These are phyloP conservation scores for Luzula sylvatica DNA, from an alignment of 176 grass and related monocot species.

Conservation along the genomic window DNA sequence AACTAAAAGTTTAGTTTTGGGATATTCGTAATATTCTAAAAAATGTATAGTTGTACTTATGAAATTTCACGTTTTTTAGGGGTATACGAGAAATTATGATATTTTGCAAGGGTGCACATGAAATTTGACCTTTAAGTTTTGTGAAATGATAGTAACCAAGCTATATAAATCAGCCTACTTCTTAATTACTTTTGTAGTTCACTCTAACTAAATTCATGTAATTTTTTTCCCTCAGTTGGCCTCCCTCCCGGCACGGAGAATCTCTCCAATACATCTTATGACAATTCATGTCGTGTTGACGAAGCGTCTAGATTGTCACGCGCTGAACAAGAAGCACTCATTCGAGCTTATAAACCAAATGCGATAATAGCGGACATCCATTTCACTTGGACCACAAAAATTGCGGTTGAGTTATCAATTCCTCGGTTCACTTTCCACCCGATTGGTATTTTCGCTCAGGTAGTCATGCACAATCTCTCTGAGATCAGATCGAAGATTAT, in stretches of 20 bases:
- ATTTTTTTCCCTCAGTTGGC: background rate
- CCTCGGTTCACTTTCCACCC: background rate
- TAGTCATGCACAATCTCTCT: constrained; percentile 8
- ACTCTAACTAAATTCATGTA: too few relatives aligned
- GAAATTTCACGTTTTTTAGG: too few relatives aligned
- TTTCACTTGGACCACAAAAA: constrained; percentile 12
- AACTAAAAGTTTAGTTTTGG: too few relatives aligned
- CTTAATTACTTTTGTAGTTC: too few relatives aligned
- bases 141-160: too few relatives aligned
- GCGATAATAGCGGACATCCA: constrained; percentile 18
- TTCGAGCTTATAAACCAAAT: constrained; percentile 3
- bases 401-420: constrained; percentile 9
- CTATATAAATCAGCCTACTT: too few relatives aligned
- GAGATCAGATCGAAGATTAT: background rate
- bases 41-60: too few relatives aligned
- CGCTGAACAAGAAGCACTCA: constrained; percentile 5
- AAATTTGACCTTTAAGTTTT: too few relatives aligned
- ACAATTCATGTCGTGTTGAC: constrained; percentile 16
- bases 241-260: background rate
- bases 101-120: too few relatives aligned
- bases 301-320: background rate
- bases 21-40: too few relatives aligned
- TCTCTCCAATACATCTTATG: background rate
- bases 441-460: background rate
- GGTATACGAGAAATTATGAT: too few relatives aligned